Evolutionary conservation across 2,329 filamentous ascomycete genomes (phyloP), one percentile per base, ranked within the genome.

Genomic region (Xylaria sp.): DNA sequence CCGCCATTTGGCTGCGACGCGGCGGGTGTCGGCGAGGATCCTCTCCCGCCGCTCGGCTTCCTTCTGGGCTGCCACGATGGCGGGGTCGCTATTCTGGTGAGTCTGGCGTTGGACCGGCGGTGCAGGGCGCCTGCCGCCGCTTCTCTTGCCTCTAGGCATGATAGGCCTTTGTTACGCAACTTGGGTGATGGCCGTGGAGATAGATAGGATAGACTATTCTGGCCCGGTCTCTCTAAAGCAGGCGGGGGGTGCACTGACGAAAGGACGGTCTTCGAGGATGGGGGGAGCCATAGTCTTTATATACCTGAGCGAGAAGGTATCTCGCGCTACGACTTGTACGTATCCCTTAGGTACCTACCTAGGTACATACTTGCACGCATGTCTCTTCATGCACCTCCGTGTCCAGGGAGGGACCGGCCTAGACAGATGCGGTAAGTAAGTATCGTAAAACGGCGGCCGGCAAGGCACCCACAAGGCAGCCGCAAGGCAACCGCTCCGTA

Each of bases 1-100:
- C 0, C 75, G 75, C 76, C 76, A 78, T 61, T 78, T 78, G 52
- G 76, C 69, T 11, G 72, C 74, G 10, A 64, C 70, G 33, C 76
- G 74, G 23, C 73, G 74, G 9, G 68, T 72, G 41, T 78, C 73
- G 15, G 75, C 71, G 13, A 77, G 67, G 47, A 78, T 75, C 2
- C 71, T 70, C 57, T 78, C 73, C 5, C 76, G 76, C 13, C 76
- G 70, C 70, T 78, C 72, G 19, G 72, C 73, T 44, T 77, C 74
- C 62, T 72, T 73, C 68, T 74, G 73, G 10, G 75, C 69, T 21
- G 72, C 68, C 35, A 73, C 60, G 53, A 73, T 64, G 17, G 70
- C 66, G 1, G 72, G 63, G 11, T 77, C 74, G 21, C 70, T 62
- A 70, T 19, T 70, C 67, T 54, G 62, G 38, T 48, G 60, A 54